These are phyloP conservation scores for Rosa chinensis DNA, from an alignment of 306 rosid genomes.

Conservation along the genomic window DNA sequence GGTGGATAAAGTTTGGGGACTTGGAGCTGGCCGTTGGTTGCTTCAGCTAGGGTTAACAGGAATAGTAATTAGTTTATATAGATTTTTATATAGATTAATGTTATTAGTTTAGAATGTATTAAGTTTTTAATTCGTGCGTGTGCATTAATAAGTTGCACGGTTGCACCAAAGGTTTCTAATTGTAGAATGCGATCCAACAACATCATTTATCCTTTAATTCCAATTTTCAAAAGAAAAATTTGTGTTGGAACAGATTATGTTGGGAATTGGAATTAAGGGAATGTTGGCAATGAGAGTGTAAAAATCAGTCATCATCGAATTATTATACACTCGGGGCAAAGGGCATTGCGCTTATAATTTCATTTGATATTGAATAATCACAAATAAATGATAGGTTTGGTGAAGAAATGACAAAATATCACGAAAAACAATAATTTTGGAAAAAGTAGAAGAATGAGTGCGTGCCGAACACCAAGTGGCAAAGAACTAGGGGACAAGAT, in stretches of 20 bases:
- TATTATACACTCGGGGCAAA: background rate
- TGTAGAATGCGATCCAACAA: background rate
- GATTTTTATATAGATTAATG: background rate
- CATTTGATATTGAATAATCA: background rate
- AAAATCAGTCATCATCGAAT: too few species aligned
- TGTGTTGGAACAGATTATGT: background rate
- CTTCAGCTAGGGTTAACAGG: conserved; percentile 12
- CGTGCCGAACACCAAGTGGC: too few species aligned
- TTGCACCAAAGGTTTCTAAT: background rate
- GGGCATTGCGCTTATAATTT: too few species aligned
- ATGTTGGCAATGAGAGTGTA: too few species aligned
- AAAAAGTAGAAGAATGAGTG: too few species aligned
- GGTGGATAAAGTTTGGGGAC: conserved; percentile 22
- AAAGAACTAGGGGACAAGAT: too few species aligned
- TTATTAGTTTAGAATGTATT: background rate
- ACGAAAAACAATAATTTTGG: too few species aligned
- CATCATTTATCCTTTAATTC: background rate
- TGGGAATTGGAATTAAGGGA: background rate
- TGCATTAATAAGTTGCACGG: background rate
- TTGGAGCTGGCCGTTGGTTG: conserved; percentile 14
- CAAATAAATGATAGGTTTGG: too few species aligned
- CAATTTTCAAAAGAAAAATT: background rate
- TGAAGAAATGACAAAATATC: too few species aligned
- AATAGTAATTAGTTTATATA: background rate
- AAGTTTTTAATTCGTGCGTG: background rate